phyloP scores from a whole-genome alignment of 176 grass and related monocot species.

The Oryza longistaminata region DNA sequence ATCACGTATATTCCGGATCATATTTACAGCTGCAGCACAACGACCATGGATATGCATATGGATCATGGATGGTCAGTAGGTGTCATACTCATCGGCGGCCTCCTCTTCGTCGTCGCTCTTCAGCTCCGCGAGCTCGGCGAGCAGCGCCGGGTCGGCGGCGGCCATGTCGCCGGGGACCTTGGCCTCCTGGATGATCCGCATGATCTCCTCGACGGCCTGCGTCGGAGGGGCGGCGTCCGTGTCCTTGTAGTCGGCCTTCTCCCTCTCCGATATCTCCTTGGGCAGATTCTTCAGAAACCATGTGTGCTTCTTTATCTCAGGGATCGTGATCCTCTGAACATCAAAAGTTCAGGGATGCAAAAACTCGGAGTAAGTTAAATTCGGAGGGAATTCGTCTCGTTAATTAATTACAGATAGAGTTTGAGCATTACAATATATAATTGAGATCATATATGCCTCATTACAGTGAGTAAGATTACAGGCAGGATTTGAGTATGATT shows the following conservation, averaged over 20 bases:
- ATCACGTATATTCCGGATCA: background rate
- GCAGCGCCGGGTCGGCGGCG: slow-evolving; percentile 29
- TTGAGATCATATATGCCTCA: background rate
- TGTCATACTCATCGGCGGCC: slow-evolving; percentile 16
- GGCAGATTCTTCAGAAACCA: slow-evolving; percentile 91
- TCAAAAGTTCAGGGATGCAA: background rate
- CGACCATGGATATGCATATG: slow-evolving; percentile 7
- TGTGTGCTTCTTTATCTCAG: slow-evolving; percentile 86
- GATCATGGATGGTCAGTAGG: slow-evolving; percentile 31
- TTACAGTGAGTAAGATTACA: background rate
- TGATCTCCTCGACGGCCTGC: slow-evolving; percentile 80
- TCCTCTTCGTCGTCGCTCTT: slow-evolving; percentile 60
- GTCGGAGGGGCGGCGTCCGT: slow-evolving; percentile 1
- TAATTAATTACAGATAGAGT: background rate
- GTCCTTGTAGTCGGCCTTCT: slow-evolving; percentile 57
- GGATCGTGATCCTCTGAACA: slow-evolving; percentile 82
- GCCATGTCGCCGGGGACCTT: slow-evolving; percentile 54
- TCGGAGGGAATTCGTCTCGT: background rate
- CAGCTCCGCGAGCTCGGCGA: slow-evolving; percentile 51
- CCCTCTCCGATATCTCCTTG: slow-evolving; percentile 67
- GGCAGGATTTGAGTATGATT: background rate
- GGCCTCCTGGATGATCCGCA: slow-evolving; percentile 78
- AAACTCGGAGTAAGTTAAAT: background rate
- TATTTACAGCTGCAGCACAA: background rate
- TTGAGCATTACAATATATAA: background rate